phyloP scores from a whole-genome alignment of 1,139 yeast species.

The Diutina catenulata region DNA sequence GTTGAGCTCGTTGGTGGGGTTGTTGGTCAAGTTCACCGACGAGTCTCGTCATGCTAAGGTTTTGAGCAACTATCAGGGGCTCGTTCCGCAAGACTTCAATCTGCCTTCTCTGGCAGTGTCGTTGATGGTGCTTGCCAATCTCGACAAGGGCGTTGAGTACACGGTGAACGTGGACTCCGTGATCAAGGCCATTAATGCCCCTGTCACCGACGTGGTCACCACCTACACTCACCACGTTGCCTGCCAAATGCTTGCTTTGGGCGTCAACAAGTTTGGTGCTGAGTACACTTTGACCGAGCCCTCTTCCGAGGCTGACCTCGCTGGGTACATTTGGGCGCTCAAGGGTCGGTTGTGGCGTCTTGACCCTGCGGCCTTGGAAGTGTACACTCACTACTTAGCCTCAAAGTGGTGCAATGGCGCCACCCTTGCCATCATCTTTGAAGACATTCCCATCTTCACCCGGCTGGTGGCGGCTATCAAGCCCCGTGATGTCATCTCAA shows the following conservation, averaged over 20 bases:
- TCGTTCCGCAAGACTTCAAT: not conserved
- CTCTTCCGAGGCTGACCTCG: not conserved
- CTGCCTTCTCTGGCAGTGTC: not conserved
- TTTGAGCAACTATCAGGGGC: slow-evolving; percentile 14
- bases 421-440: slow-evolving; percentile 51
- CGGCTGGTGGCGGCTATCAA: slow-evolving; percentile 17
- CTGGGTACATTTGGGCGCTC: not conserved
- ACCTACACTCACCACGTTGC: slow-evolving; percentile 13
- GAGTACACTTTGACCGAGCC: not conserved
- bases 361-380: not conserved
- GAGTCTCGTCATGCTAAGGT: slow-evolving; percentile 26
- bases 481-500: slow-evolving; percentile 25
- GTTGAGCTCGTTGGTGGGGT: slow-evolving; percentile 26
- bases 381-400: not conserved
- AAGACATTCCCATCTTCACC: slow-evolving; percentile 50
- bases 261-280: slow-evolving; percentile 36
- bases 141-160: slow-evolving; percentile 1
- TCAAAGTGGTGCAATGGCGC: not conserved
- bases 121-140: slow-evolving; percentile 1
- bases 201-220: not conserved
- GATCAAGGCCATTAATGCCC: not conserved
- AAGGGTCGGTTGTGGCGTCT: not conserved
- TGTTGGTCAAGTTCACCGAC: slow-evolving; percentile 26
- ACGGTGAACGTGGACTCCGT: not conserved
- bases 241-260: slow-evolving; percentile 43